These are phyloP conservation scores for Paragyromitra xinjiangensis DNA, from an alignment of 495 filamentous ascomycete species.

Conservation along the genomic window DNA sequence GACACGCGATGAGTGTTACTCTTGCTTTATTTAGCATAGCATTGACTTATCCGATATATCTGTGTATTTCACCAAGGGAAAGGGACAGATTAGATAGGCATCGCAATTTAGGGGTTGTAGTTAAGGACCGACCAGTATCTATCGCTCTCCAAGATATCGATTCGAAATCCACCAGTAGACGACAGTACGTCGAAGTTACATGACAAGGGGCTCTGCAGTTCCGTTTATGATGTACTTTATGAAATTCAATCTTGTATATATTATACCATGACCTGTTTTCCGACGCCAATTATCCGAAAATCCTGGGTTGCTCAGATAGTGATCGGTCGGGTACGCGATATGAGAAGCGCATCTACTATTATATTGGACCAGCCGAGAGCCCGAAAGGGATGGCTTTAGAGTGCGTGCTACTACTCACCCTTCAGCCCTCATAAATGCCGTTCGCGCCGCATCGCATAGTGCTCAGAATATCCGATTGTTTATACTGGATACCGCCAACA, in stretches of 20 bases:
- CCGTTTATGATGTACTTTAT: constrained; percentile 28
- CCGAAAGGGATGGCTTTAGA: too few species aligned
- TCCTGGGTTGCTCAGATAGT: background rate
- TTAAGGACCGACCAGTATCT: constrained; percentile 8
- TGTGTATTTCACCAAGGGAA: constrained; percentile 67
- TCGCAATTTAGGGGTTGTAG: background rate
- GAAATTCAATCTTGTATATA: background rate
- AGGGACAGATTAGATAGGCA: constrained; percentile 63
- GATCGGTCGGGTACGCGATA: background rate
- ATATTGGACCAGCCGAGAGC: too few species aligned
- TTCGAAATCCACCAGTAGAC: constrained; percentile 11
- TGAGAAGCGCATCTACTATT: too few species aligned
- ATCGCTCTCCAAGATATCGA: constrained; percentile 19
- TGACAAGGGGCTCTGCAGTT: background rate
- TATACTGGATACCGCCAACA: background rate
- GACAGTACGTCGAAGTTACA: constrained; percentile 26
- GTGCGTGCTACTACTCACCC: too few species aligned
- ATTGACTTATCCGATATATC: constrained; percentile 68
- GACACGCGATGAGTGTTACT: constrained; percentile 67
- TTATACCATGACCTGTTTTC: background rate
- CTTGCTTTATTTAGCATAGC: constrained; percentile 68
- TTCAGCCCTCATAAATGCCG: too few species aligned
- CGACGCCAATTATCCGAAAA: background rate
- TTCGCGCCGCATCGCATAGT: background rate
- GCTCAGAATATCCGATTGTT: background rate